Evolutionary conservation across 2,329 filamentous ascomycete species (phyloP), one percentile per base, ranked within the genome.

Genomic region (Trichoderma sp.): DNA sequence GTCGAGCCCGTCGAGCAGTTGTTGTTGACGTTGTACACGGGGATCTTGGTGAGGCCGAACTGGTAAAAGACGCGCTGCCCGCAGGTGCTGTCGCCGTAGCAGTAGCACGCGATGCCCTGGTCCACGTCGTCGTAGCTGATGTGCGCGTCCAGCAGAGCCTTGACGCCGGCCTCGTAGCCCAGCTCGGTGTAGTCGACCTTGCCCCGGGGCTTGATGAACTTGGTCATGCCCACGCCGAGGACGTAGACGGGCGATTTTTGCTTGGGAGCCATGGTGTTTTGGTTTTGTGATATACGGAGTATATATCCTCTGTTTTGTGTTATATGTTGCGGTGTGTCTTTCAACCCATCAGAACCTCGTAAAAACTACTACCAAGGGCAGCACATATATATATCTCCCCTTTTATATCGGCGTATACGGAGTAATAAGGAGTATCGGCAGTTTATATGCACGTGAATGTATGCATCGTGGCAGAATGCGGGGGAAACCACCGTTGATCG

Each of bases 31-130:
- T 98, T 98, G 89, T 97, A 95, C 83, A 98, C 95, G 81, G 96
- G 96, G 80, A 98, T 98, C 82, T 93, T 89, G 60, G 95, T 98
- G 93, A 98, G 95, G 87, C 96, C 97, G 84, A 98, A 98, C 86
- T 98, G 96, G 87, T 98, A 98, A 86, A 98, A 98, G 82, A 98
- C 95, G 78, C 96, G 93, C 88, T 98, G 96, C 65, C 96, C 96
- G 85, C 94, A 97, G 74, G 96, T 98, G 78, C 92, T 95, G 87
- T 98, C 96, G 82, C 96, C 96, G 84, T 98, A 98, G 89, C 95
- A 97, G 88, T 97, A 98, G 89, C 96, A 98, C n/a, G 95, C 97
- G 12, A 98, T 90, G 77, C 95, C 96, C 83, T 97, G 94, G 78
- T 98, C 95, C 75, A 98, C 95, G 77, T 98, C 95, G 84, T 98